Percentiles rank a stretch among this genome's conserved stretches.
Conservation (phyloP, 495 filamentous ascomycete genomes). For the Lasiosphaeria ovina region DNA sequence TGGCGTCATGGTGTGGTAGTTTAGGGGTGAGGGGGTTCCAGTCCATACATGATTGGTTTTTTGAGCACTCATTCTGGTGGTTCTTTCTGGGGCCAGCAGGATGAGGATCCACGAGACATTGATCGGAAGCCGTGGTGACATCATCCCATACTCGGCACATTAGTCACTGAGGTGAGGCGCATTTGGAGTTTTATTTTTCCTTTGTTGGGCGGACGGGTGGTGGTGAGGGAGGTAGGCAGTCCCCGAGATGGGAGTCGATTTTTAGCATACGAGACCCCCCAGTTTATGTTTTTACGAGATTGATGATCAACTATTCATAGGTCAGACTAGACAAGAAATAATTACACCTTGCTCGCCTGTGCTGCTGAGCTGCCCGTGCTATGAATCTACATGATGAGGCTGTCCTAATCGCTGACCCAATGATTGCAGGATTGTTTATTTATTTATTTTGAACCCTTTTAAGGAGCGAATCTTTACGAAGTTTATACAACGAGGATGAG, state of each 20-base stretch:
- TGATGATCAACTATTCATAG: conserved; percentile 2
- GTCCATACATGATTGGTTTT: neutral
- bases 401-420: too few relatives aligned
- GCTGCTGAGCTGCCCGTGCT: too few relatives aligned
- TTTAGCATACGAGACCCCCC: neutral
- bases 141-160: neutral
- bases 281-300: neutral
- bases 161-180: neutral
- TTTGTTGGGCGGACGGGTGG: neutral
- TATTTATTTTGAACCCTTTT: too few relatives aligned
- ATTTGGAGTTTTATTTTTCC: neutral
- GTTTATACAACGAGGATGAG: too few relatives aligned
- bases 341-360: neutral
- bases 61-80: neutral
- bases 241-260: neutral
- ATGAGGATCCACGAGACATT: neutral
- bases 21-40: neutral
- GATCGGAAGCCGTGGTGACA: neutral
- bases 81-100: neutral
- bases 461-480: too few relatives aligned
- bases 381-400: too few relatives aligned
- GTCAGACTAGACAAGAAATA: neutral
- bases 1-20: neutral
- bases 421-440: too few relatives aligned
- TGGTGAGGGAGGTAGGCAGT: neutral